Conservation (phyloP, 2,329 filamentous ascomycete genomes). For the Talaromyces marneffei region DNA sequence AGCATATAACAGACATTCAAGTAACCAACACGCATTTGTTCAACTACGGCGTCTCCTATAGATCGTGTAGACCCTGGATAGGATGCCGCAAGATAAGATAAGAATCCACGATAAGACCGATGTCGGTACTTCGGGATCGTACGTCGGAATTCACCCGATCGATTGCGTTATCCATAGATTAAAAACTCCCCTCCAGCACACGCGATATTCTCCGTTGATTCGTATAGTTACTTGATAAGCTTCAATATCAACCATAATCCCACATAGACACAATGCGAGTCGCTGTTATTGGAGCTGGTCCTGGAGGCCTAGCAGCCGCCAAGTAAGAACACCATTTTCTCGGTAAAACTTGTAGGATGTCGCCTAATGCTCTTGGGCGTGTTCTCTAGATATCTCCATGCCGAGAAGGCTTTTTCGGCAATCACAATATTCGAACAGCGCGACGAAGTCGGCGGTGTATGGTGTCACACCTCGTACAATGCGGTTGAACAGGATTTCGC, state of each 20-base stretch:
- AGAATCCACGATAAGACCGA: neutral
- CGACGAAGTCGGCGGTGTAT: slow-evolving; percentile 69
- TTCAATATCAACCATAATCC: neutral
- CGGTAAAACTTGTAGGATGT: neutral
- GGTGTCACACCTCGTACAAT: slow-evolving; percentile 62
- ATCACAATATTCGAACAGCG: slow-evolving; percentile 82
- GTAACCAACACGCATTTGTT: no score
- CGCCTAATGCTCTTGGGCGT: neutral
- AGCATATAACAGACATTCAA: no score
- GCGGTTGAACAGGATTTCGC: slow-evolving; percentile 39
- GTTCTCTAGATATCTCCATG: slow-evolving; percentile 57
- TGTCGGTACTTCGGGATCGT: no score
- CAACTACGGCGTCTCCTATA: neutral
- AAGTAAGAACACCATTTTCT: neutral
- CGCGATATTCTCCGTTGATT: neutral
- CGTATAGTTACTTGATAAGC: neutral
- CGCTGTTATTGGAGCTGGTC: slow-evolving; percentile 12
- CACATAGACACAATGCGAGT: slow-evolving; percentile 1
- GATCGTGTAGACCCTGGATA: neutral
- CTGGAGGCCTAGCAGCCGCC: slow-evolving; percentile 7
- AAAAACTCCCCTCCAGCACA: neutral
- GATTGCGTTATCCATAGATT: neutral
- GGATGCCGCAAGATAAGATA: neutral
- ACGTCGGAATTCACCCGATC: neutral
- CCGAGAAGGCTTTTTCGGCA: slow-evolving; percentile 62